Evolutionary conservation across 2,329 filamentous ascomycete genomes (phyloP).

Genomic region (Pyricularia grisea): DNA sequence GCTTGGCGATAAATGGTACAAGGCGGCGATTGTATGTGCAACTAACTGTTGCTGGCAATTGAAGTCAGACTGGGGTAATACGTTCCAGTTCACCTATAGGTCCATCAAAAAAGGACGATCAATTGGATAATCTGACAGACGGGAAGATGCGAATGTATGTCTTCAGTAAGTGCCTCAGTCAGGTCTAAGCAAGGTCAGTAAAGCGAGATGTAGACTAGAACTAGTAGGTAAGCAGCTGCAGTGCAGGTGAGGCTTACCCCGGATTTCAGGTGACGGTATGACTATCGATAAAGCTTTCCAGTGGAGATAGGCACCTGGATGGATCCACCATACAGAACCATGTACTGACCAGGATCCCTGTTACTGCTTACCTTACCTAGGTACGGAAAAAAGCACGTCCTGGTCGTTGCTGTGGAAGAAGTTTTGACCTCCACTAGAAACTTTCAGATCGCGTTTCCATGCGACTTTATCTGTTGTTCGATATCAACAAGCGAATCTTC

Average conservation of each 20-base stretch:
- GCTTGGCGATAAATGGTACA: neutral
- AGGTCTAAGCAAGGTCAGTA: neutral
- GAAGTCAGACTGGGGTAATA: neutral
- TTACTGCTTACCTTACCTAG: neutral
- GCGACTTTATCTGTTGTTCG: neutral
- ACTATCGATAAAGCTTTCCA: constrained; percentile 2
- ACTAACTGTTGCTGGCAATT: neutral
- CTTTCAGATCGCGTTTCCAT: neutral
- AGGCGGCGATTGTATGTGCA: neutral
- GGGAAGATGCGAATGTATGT: neutral
- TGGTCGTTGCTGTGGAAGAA: neutral
- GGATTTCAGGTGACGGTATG: neutral
- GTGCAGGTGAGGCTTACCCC: neutral
- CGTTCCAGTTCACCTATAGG: neutral
- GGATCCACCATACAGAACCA: neutral
- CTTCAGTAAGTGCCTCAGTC: neutral
- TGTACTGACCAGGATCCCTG: neutral
- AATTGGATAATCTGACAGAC: neutral
- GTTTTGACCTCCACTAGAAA: neutral
- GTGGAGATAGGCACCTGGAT: neutral
- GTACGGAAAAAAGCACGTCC: neutral
- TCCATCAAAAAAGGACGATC: neutral
- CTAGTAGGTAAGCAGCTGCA: neutral
- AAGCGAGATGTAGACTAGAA: neutral
- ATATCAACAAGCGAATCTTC: neutral